Percentiles rank a stretch among this genome's conserved stretches.
These are phyloP conservation scores for Candida wancherniae DNA, from an alignment of 805 yeast species.

Conservation along the genomic window DNA sequence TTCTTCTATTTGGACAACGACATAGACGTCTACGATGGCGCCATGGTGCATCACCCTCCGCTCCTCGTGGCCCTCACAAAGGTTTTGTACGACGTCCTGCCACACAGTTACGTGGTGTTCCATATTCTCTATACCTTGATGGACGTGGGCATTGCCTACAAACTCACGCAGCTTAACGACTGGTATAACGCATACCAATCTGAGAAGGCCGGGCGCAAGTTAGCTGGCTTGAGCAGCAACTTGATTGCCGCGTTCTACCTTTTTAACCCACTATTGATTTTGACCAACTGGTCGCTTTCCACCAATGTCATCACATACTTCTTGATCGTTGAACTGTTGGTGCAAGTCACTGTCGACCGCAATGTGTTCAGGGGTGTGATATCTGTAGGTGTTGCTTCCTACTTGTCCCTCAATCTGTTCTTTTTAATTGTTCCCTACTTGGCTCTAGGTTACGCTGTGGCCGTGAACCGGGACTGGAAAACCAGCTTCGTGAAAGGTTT, in stretches of 20 bases:
- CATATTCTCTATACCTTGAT: conserved; percentile 49
- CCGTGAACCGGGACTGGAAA: conserved; percentile 11
- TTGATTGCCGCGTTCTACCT: conserved; percentile 60
- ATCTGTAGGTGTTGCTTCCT: conserved; percentile 57
- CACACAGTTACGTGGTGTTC: conserved; percentile 17
- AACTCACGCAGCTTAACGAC: conserved; percentile 46
- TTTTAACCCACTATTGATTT: conserved; percentile 74
- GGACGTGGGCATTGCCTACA: conserved; percentile 56
- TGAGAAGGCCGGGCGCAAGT: conserved; percentile 13
- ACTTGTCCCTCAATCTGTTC: conserved; percentile 59
- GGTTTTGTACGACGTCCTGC: conserved; percentile 23
- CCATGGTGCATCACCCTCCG: conserved; percentile 84
- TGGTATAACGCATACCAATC: conserved; percentile 31
- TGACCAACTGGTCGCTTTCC: conserved; percentile 66
- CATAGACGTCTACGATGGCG: conserved; percentile 74
- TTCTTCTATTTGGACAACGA: conserved; percentile 38
- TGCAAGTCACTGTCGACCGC: conserved; percentile 38
- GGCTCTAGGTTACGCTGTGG: conserved; percentile 26
- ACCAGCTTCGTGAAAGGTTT: conserved; percentile 7
- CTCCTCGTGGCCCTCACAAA: conserved; percentile 50
- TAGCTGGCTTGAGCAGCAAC: conserved; percentile 32
- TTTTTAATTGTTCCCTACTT: conserved; percentile 58
- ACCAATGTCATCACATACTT: conserved; percentile 58
- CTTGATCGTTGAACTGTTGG: conserved; percentile 45
- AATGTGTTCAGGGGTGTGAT: conserved; percentile 43